Conservation (phyloP, 2,329 filamentous ascomycete genomes). For the Fusarium protoensiforme region DNA sequence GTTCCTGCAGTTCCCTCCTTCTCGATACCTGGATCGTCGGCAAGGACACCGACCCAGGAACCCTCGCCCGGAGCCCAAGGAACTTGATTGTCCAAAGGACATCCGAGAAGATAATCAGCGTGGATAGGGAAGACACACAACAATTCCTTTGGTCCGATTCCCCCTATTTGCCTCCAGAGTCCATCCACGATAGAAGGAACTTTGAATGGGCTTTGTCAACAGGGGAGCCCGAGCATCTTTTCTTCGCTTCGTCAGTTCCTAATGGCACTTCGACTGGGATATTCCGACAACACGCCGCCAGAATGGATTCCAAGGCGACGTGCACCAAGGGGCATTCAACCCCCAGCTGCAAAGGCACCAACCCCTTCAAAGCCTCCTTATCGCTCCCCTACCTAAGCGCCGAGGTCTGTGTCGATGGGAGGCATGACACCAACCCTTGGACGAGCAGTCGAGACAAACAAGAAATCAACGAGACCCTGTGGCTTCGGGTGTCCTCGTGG, state of each 20-base stretch:
- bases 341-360: neutral
- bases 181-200: neutral
- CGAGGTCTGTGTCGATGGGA: conserved; percentile 12
- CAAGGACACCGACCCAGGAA: conserved; percentile 6
- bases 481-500: neutral
- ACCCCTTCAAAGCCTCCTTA: neutral
- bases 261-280: conserved; percentile 12
- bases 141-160: conserved; percentile 1
- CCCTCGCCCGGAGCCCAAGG: neutral
- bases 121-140: neutral
- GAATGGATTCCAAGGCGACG: conserved; percentile 17
- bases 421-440: conserved; percentile 1
- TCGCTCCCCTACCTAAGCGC: neutral
- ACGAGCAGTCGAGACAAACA: conserved; percentile 16
- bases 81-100: neutral
- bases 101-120: neutral
- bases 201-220: neutral
- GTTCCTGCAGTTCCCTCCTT: neutral
- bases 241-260: conserved; percentile 11
- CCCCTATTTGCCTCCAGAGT: too few species aligned
- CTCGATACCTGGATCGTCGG: neutral
- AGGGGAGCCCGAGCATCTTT: neutral
- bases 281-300: conserved; percentile 1
- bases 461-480: conserved; percentile 10
- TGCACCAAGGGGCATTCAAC: neutral